Percentiles rank a stretch among this genome's conserved stretches.
Conservation (phyloP, 1,284 basidiomycete genomes). For the Ustanciosporium gigantosporum region DNA sequence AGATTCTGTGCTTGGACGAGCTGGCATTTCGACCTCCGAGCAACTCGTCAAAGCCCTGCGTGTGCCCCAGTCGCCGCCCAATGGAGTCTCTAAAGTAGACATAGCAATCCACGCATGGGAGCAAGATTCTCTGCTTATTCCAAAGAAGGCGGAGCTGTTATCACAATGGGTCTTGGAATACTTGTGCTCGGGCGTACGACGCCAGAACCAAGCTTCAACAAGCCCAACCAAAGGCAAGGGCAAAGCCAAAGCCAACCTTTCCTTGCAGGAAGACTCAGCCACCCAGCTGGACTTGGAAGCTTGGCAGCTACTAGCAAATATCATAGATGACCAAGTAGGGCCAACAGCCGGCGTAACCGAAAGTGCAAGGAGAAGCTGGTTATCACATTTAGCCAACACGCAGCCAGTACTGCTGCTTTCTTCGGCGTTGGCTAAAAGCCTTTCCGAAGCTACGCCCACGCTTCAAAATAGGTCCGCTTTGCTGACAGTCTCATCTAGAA, state of each 20-base stretch:
- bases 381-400: slow-evolving; percentile 29
- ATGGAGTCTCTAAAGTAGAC: slow-evolving; percentile 19
- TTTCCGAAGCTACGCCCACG: slow-evolving; percentile 1
- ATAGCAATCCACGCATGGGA: slow-evolving; percentile 31
- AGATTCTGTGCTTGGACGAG: slow-evolving; percentile 7
- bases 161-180: slow-evolving; percentile 39
- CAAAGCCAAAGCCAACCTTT: slow-evolving; percentile 8
- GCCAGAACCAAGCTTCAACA: slow-evolving; percentile 17
- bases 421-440: slow-evolving; percentile 9
- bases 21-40: slow-evolving; percentile 47
- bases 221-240: slow-evolving; percentile 22
- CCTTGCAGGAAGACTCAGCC: neutral
- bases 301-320: slow-evolving; percentile 30
- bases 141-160: slow-evolving; percentile 43
- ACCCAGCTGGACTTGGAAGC: slow-evolving; percentile 15
- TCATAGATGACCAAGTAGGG: slow-evolving; percentile 14
- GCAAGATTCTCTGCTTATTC: slow-evolving; percentile 23
- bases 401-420: slow-evolving; percentile 26
- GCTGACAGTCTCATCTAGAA: slow-evolving; percentile 1
- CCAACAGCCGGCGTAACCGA: slow-evolving; percentile 10
- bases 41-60: slow-evolving; percentile 49
- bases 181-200: slow-evolving; percentile 10
- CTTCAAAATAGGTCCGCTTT: neutral
- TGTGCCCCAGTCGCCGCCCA: slow-evolving; percentile 13
- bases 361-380: slow-evolving; percentile 27